These are phyloP conservation scores for Sporisorium exsertum DNA, from an alignment of 1,284 basidiomycete species.

Conservation along the genomic window DNA sequence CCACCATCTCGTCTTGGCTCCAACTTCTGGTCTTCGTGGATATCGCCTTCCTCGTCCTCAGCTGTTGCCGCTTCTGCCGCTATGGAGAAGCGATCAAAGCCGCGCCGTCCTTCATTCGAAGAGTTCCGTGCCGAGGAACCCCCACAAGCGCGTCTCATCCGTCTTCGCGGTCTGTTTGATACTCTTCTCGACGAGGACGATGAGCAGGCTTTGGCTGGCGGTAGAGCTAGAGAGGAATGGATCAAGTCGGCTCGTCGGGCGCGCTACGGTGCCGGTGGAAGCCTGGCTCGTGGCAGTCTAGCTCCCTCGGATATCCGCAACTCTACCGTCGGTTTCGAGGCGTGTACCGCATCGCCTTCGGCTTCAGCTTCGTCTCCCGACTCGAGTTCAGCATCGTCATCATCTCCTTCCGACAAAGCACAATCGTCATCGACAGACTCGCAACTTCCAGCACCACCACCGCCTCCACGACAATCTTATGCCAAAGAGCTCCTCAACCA, in stretches of 20 bases:
- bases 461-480: slow-evolving; percentile 61
- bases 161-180: slow-evolving; percentile 67
- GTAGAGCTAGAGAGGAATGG: slow-evolving; percentile 67
- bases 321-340: slow-evolving; percentile 50
- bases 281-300: slow-evolving; percentile 59
- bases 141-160: slow-evolving; percentile 66
- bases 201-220: slow-evolving; percentile 63
- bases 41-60: slow-evolving; percentile 54
- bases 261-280: slow-evolving; percentile 65
- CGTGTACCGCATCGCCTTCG: slow-evolving; percentile 23
- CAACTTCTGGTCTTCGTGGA: slow-evolving; percentile 54
- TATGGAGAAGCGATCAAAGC: slow-evolving; percentile 48
- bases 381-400: slow-evolving; percentile 12
- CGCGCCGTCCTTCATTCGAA: slow-evolving; percentile 56
- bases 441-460: slow-evolving; percentile 42
- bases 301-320: slow-evolving; percentile 52
- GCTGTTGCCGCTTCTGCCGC: slow-evolving; percentile 55
- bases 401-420: slow-evolving; percentile 6
- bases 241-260: slow-evolving; percentile 64
- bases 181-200: slow-evolving; percentile 64
- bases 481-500: slow-evolving; percentile 66
- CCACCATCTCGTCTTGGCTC: slow-evolving; percentile 44
- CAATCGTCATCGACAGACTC: slow-evolving; percentile 17
- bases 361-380: slow-evolving; percentile 1
- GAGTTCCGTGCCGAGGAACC: slow-evolving; percentile 66